Evolutionary conservation across 495 filamentous ascomycete genomes (phyloP).

Genomic region (Apiosordaria backusii): DNA sequence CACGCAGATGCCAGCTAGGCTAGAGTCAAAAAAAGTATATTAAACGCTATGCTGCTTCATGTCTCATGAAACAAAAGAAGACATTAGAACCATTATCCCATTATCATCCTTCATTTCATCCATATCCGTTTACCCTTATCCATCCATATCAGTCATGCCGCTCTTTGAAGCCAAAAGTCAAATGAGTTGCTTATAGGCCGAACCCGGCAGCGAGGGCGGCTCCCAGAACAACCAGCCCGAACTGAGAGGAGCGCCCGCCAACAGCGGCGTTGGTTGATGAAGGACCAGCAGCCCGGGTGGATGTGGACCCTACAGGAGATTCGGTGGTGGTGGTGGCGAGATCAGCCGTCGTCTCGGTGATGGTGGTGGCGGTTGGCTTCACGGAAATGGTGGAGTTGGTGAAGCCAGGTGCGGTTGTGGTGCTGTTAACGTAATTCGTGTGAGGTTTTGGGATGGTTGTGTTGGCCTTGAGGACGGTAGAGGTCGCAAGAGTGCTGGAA

Average conservation of each 20-base stretch:
- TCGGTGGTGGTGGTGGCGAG: conserved; percentile 3
- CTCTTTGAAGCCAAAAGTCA: neutral
- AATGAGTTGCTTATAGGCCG: neutral
- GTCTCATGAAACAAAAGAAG: neutral
- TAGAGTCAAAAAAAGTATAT: neutral
- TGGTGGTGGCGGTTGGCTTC: neutral
- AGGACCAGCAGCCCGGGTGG: neutral
- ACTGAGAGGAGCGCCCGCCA: neutral
- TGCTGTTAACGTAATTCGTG: neutral
- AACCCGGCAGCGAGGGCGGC: conserved; percentile 7
- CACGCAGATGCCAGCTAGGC: neutral
- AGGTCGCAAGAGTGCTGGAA: neutral
- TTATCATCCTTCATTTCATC: neutral
- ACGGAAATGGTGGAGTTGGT: neutral
- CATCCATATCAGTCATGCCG: neutral
- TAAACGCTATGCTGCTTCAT: neutral
- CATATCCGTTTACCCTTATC: neutral
- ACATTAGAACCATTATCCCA: neutral
- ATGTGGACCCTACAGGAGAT: neutral
- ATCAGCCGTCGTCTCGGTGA: neutral
- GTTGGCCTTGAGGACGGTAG: neutral
- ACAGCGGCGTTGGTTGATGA: conserved; percentile 14
- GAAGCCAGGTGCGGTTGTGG: neutral
- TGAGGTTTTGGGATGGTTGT: neutral
- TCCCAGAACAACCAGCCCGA: conserved; percentile 13